Conservation (phyloP, 176 grass and related monocot genomes). For the Cenchrus purpureus region DNA sequence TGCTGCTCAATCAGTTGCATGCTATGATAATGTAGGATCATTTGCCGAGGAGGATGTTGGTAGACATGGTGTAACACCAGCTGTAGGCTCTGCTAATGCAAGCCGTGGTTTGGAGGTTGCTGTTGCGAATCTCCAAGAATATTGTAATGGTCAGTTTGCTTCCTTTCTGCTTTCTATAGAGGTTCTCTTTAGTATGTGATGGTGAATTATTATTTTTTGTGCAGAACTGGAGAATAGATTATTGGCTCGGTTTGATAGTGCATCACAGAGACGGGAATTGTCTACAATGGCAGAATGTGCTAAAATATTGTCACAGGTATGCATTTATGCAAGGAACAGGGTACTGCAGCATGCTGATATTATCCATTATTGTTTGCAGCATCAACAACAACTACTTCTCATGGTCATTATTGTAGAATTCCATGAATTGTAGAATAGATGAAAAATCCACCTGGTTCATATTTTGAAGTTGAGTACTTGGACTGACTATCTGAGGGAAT, state of each 20-base stretch:
- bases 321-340: conserved; percentile 35
- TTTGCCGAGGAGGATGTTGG: conserved; percentile 98
- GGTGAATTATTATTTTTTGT: conserved; percentile 37
- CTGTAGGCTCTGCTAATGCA: conserved; percentile 92
- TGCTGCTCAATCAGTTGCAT: conserved; percentile 8
- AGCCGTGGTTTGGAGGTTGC: conserved; percentile 99
- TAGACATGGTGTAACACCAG: conserved; percentile 78
- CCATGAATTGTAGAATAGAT: background rate
- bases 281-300: conserved; percentile 99
- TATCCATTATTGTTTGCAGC: background rate
- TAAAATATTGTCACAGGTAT: conserved; percentile 97
- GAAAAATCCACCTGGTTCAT: background rate
- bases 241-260: conserved; percentile 88
- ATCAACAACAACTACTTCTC: background rate
- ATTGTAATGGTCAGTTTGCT: conserved; percentile 87
- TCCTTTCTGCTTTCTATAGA: conserved; percentile 10
- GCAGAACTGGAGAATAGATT: conserved; percentile 99
- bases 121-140: conserved; percentile 99
- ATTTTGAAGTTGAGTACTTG: conserved; percentile 10
- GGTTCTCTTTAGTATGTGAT: conserved; percentile 23
- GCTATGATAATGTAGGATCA: conserved; percentile 64
- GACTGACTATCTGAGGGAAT: conserved; percentile 3
- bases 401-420: background rate
- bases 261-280: conserved; percentile 88
- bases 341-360: conserved; percentile 7